Evolutionary conservation across 176 grass and related monocot genomes (phyloP).

Genomic region (Bothriochloa decipiens): DNA sequence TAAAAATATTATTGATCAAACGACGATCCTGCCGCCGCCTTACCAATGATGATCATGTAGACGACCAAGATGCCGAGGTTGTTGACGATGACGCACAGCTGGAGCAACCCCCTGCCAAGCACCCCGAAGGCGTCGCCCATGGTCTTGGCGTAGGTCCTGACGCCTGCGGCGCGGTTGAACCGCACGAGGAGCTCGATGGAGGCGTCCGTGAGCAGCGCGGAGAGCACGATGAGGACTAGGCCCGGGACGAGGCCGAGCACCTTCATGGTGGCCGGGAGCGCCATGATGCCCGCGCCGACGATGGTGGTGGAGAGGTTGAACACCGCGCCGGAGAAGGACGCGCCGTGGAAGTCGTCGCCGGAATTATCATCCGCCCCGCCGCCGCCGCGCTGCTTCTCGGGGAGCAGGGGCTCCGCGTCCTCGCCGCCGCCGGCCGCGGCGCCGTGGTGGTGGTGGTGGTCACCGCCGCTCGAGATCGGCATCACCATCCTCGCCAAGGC

Average conservation of each 20-base stretch:
- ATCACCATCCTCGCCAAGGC: constrained; percentile 43
- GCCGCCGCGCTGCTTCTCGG: constrained; percentile 37
- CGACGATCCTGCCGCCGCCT: neutral
- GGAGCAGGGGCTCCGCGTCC: constrained; percentile 57
- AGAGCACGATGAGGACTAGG: constrained; percentile 66
- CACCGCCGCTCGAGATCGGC: constrained; percentile 44
- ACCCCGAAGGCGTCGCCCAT: constrained; percentile 87
- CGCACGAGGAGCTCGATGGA: constrained; percentile 83
- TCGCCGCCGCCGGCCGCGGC: constrained; percentile 46
- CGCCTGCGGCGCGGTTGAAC: constrained; percentile 69
- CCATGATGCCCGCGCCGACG: constrained; percentile 95
- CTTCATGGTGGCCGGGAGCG: constrained; percentile 91
- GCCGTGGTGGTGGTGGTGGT: constrained; percentile 36
- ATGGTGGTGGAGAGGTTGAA: constrained; percentile 96
- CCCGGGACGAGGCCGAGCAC: constrained; percentile 83
- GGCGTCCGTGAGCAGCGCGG: constrained; percentile 75
- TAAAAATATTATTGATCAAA: neutral
- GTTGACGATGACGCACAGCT: constrained; percentile 78
- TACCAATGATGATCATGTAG: constrained; percentile 99
- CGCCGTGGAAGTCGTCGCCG: constrained; percentile 63
- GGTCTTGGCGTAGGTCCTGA: constrained; percentile 62
- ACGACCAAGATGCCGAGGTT: constrained; percentile 90
- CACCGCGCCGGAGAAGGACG: constrained; percentile 76
- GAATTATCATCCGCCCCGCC: neutral
- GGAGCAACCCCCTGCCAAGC: constrained; percentile 66